Evolutionary conservation across 208 protist genomes (phyloP).

Genomic region (Trypanosoma vivax): DNA sequence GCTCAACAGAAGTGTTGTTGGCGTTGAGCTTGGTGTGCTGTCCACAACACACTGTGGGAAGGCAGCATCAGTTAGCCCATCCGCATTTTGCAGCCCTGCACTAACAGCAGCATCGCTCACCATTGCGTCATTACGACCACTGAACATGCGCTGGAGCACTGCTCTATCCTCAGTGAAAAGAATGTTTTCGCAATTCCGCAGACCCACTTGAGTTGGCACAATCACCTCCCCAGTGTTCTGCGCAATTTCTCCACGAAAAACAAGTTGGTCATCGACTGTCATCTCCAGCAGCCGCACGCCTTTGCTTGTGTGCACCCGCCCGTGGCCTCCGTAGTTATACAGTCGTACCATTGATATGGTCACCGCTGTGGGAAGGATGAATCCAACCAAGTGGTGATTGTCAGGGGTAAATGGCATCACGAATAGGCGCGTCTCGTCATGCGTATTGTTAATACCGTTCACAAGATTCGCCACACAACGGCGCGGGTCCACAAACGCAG

Average conservation of each 20-base stretch:
- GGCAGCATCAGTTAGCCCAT: too few relatives aligned
- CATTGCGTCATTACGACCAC: background rate
- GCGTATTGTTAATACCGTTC: slow-evolving; percentile 66
- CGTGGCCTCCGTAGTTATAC: slow-evolving; percentile 89
- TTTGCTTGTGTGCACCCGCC: slow-evolving; percentile 77
- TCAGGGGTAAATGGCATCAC: slow-evolving; percentile 70
- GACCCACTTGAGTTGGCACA: slow-evolving; percentile 13
- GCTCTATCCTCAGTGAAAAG: slow-evolving; percentile 46
- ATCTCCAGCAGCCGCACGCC: slow-evolving; percentile 81
- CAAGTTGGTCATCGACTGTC: slow-evolving; percentile 49
- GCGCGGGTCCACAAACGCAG: slow-evolving; percentile 16
- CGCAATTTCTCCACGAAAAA: slow-evolving; percentile 83
- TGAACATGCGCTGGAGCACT: slow-evolving; percentile 22
- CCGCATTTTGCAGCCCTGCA: background rate
- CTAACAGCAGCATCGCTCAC: background rate
- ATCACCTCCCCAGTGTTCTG: slow-evolving; percentile 37
- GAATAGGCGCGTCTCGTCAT: slow-evolving; percentile 83
- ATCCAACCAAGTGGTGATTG: slow-evolving; percentile 53
- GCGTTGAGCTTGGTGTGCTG: background rate
- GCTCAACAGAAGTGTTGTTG: slow-evolving; percentile 12
- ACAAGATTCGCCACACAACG: slow-evolving; percentile 68
- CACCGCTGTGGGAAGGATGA: slow-evolving; percentile 47
- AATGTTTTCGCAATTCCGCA: slow-evolving; percentile 70
- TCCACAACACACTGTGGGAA: too few relatives aligned
- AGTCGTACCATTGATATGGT: slow-evolving; percentile 76